Conservation (phyloP, 495 filamentous ascomycete genomes). For the Annulohypoxylon bovei region DNA sequence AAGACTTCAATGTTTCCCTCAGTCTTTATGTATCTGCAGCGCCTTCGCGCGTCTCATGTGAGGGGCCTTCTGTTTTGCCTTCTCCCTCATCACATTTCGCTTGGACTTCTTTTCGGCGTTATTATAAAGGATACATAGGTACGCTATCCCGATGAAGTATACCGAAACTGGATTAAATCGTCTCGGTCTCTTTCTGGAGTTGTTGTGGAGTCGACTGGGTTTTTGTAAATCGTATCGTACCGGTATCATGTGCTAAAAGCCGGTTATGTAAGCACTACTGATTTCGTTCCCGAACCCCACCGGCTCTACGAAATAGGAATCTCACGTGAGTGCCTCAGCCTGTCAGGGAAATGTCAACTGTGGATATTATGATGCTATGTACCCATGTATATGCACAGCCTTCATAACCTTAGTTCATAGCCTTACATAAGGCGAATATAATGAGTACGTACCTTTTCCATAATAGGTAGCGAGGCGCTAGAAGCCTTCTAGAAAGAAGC, state of each 20-base stretch:
- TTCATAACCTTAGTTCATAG: neutral
- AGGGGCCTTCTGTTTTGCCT: constrained; percentile 5
- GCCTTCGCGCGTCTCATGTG: neutral
- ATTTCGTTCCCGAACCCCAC: neutral
- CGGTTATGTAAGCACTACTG: constrained; percentile 27
- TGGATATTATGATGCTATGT: neutral
- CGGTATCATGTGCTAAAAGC: constrained; percentile 25
- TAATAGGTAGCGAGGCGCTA: constrained; percentile 16
- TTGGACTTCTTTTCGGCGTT: constrained; percentile 28
- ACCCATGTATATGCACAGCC: neutral
- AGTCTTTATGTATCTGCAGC: neutral
- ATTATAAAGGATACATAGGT: constrained; percentile 19
- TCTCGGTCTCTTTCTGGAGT: constrained; percentile 40
- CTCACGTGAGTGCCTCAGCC: constrained; percentile 21
- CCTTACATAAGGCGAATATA: constrained; percentile 13
- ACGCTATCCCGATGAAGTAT: constrained; percentile 21
- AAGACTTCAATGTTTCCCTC: neutral
- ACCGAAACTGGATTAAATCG: constrained; percentile 33
- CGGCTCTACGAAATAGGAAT: neutral
- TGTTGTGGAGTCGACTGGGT: constrained; percentile 16
- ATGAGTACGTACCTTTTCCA: constrained; percentile 12
- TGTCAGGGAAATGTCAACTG: neutral
- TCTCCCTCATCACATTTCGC: constrained; percentile 11
- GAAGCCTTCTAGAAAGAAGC: constrained; percentile 36
- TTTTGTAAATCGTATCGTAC: neutral